Base-by-base conservation (phyloP, 2,329 filamentous ascomycete genomes). In the Aspergillus caelatus region DNA sequence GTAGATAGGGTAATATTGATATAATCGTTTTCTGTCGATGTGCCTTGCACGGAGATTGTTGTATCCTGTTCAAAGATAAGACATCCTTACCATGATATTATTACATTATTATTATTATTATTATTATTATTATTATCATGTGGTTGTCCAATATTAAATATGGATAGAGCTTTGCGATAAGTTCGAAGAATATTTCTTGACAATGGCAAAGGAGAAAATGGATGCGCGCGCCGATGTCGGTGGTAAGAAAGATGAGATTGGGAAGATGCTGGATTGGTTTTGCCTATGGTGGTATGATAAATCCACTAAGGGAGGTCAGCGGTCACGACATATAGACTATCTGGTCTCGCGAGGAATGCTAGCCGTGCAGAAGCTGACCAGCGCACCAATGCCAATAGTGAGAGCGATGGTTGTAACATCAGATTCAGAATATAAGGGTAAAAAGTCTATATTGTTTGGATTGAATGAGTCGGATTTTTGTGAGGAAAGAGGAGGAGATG, bases 351-450 rank as follows among this genome's bases (percentile, higher is more conserved):
- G 39, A n/a, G 39, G 39, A 10, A 41, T 41, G 39, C 2, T 41
- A n/a, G 6, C 16, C 16, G 6, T n/a, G 1, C 16, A 7, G 7
- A 41, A n/a, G 19, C 39, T 41, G 16, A 41, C 16, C 16, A 41
- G 16, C 19, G 39, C 39, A 41, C 19, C 39, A 4, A n/a, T 41
- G 0, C 1, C 39, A 10, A 41, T n/a, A 10, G 39, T n/a, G 39
- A 41, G 39, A 41, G n/a, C 7, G 39, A 41, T 19, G 39, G 0
- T 41, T 41, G 16, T 41, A n/a, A 3, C 1, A 1, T 41, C 39
- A 10, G 7, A 2, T 19, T 9, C 1, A 0, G 16, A 41, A 41
- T 16, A 7, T 41, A 2, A 2, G 6, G 6, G 16, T 10, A n/a
- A 41, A 41, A 19, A n/a, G 2, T 41, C 16, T 0, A 41, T 41